phyloP scores from a whole-genome alignment of 2,329 filamentous ascomycete species.

The Trichoderma hamatum region DNA sequence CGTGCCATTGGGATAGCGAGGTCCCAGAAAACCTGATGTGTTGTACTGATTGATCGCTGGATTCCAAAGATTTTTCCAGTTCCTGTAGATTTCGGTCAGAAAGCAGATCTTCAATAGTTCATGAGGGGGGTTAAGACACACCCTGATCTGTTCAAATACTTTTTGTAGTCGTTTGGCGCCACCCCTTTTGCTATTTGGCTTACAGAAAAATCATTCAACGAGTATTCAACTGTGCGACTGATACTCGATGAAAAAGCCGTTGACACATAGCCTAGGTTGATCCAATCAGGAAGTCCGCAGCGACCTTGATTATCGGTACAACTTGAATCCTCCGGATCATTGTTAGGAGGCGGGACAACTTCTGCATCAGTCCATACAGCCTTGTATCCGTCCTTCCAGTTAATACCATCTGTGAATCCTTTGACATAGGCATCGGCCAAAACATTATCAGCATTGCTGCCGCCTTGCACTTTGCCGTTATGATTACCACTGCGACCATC shows the following conservation, averaged over 20 bases:
- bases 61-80: slow-evolving; percentile 66
- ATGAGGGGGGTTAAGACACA: not conserved
- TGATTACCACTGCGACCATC: slow-evolving; percentile 58
- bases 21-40: slow-evolving; percentile 23
- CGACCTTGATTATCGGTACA: slow-evolving; percentile 56
- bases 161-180: slow-evolving; percentile 50
- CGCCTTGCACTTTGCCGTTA: slow-evolving; percentile 61
- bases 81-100: slow-evolving; percentile 30
- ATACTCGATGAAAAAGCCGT: slow-evolving; percentile 55
- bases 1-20: slow-evolving; percentile 16
- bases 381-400: slow-evolving; percentile 57
- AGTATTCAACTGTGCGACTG: slow-evolving; percentile 60
- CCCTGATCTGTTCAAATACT: slow-evolving; percentile 46
- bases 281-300: slow-evolving; percentile 62
- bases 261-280: slow-evolving; percentile 59
- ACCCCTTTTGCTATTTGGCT: slow-evolving; percentile 43
- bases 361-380: slow-evolving; percentile 62
- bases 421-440: slow-evolving; percentile 64
- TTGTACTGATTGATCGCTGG: slow-evolving; percentile 47
- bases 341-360: slow-evolving; percentile 53
- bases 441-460: slow-evolving; percentile 63
- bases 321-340: slow-evolving; percentile 53
- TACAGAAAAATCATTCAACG: slow-evolving; percentile 62
- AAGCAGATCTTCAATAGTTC: not conserved
- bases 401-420: slow-evolving; percentile 46